Percentiles rank a stretch among this genome's conserved stretches.
Conservation (phyloP, 2,329 filamentous ascomycete genomes). For the Fusarium camptoceras region DNA sequence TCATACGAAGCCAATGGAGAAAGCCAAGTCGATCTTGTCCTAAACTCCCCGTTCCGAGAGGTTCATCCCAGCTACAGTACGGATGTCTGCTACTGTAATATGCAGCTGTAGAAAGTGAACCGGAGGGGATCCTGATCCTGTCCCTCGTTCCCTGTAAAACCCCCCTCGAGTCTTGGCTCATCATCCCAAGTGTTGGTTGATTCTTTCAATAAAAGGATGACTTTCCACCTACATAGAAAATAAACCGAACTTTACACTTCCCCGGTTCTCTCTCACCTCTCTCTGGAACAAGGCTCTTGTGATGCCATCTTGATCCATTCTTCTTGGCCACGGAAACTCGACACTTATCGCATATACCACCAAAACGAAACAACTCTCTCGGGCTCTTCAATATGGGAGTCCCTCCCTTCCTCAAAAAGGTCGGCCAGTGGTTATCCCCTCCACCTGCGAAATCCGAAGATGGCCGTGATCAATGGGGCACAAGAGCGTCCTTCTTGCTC, state of each 20-base stretch:
- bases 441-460: conserved; percentile 53
- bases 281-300: not conserved
- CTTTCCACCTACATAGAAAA: conserved; percentile 1
- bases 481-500: conserved; percentile 65
- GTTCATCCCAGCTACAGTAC: not conserved
- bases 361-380: not conserved
- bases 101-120: not conserved
- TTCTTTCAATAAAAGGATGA: conserved; percentile 33
- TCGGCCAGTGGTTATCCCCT: conserved; percentile 51
- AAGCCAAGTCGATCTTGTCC: conserved; percentile 35
- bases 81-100: not conserved
- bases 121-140: conserved; percentile 2
- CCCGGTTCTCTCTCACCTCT: conserved; percentile 4
- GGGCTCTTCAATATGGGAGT: conserved; percentile 25
- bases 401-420: conserved; percentile 46
- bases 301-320: not conserved
- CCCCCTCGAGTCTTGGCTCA: conserved; percentile 14
- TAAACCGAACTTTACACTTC: not conserved
- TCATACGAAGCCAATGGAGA: conserved; percentile 30
- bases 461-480: conserved; percentile 66
- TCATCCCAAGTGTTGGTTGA: conserved; percentile 2
- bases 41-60: conserved; percentile 1
- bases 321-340: not conserved
- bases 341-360: not conserved
- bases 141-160: not conserved